Percentiles rank a stretch among this genome's conserved stretches.
Evolutionary conservation across 2,329 filamentous ascomycete species (phyloP).

Genomic region (Trichoderma breve): DNA sequence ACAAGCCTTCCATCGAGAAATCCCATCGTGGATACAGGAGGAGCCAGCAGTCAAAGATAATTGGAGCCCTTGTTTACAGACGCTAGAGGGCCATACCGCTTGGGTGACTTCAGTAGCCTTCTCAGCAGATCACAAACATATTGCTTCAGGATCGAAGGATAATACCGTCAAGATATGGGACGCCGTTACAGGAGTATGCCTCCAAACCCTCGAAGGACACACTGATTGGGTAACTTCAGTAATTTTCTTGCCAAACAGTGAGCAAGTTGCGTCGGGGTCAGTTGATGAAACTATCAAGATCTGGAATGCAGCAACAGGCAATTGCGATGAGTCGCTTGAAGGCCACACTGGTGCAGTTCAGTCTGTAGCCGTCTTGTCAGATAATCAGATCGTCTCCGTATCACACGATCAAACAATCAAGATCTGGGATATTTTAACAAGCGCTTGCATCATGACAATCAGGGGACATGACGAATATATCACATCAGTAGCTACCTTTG

Average conservation of each 20-base stretch:
- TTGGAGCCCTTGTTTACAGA: constrained; percentile 13
- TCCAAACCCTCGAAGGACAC: constrained; percentile 16
- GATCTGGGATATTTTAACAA: constrained; percentile 11
- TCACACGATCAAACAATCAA: not conserved
- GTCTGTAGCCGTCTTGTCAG: not conserved
- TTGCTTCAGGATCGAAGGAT: not conserved
- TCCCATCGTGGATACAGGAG: constrained; percentile 3
- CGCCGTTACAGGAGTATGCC: not conserved
- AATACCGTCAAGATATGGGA: constrained; percentile 1
- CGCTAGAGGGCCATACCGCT: constrained; percentile 9
- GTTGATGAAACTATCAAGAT: constrained; percentile 2
- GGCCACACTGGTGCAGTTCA: not conserved
- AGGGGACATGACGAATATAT: not conserved
- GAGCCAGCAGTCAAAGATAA: not conserved
- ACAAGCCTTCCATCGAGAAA: constrained; percentile 11
- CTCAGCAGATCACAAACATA: not conserved
- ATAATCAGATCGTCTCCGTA: not conserved
- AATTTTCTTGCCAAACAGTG: not conserved
- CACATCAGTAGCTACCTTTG: not conserved
- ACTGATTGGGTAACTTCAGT: not conserved
- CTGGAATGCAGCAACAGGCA: constrained; percentile 11
- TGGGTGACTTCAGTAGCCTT: not conserved
- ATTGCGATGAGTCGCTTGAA: not conserved
- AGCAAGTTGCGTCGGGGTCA: not conserved
- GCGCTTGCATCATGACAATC: not conserved